Conservation (phyloP, 805 yeast species). For the Saccharomycodes ludwigii region DNA sequence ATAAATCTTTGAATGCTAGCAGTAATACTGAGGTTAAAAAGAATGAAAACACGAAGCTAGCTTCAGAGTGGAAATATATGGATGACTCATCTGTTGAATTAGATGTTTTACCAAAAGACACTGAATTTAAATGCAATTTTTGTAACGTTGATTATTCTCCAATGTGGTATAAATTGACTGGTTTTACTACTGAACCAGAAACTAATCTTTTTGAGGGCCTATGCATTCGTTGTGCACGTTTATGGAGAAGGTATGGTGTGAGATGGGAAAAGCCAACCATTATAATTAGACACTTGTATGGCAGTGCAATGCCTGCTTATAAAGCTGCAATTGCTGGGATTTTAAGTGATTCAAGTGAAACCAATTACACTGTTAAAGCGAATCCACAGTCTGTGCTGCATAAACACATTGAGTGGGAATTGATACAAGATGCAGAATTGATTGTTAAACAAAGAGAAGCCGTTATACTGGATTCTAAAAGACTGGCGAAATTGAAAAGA, state of each 20-base stretch:
- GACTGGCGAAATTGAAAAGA: constrained; percentile 12
- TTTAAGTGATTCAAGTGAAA: constrained; percentile 11
- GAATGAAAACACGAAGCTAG: constrained; percentile 12
- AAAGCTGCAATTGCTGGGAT: constrained; percentile 9
- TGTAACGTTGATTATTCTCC: constrained; percentile 37
- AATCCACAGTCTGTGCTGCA: constrained; percentile 15
- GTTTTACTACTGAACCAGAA: constrained; percentile 18
- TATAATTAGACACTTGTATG: constrained; percentile 35
- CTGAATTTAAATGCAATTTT: constrained; percentile 54
- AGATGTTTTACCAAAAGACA: constrained; percentile 65
- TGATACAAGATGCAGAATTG: constrained; percentile 45
- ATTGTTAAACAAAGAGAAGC: constrained; percentile 39
- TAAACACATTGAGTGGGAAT: constrained; percentile 53
- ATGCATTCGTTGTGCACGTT: constrained; percentile 75
- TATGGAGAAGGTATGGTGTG: constrained; percentile 87
- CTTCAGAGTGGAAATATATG: constrained; percentile 17
- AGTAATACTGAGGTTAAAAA: constrained; percentile 7
- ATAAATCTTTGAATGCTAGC: constrained; percentile 11
- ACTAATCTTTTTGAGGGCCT: constrained; percentile 48
- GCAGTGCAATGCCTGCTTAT: constrained; percentile 5
- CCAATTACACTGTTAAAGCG: constrained; percentile 6
- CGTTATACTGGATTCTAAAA: constrained; percentile 10
- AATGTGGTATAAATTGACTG: constrained; percentile 24
- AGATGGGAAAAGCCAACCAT: constrained; percentile 74
- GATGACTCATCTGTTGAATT: constrained; percentile 49